Evolutionary conservation across 257 asterid species (phyloP), one percentile per base, ranked within the genome.

Genomic region (Phtheirospermum japonicum): DNA sequence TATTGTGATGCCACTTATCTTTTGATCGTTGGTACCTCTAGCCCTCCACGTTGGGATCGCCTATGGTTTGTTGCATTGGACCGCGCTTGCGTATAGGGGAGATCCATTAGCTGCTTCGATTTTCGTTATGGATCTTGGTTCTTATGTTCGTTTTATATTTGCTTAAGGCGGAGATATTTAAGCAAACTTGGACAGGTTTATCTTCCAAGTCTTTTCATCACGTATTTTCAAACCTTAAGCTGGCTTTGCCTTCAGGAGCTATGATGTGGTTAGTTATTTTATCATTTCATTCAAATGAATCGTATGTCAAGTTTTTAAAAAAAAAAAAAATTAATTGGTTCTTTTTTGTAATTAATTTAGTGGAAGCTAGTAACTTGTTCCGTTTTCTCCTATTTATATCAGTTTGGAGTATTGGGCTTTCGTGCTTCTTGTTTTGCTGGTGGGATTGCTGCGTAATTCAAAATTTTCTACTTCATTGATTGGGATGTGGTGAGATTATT

Each of bases 401-500:
- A 91, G 98, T 65, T 64, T 92, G 80, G 97, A 92, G 67, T 80
- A 74, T 23, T 86, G 97, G 89, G 97, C 96, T 57, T 86, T 84
- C 48, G 99, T 89, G 86, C 55, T 80, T 65, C 93, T 89, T 26
- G 98, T 92, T 39, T 62, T 92, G 57, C 67, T 89, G 76, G 93
- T 95, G 0, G 96, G 99, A 40, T 57, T 89, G 68, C 81, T 92
- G 99, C 96, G 94, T 17, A 59, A 88, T 54, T 66, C 99, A 0
- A 77, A 80, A 67, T 54, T 82, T 28, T 54, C 84, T 2, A 92
- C 99, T 45, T 86, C 99, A 0, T 57, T 92, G 13, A 76, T 92
- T 53, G 99, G 90, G 19, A 89, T 92, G 86, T 83, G 97, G 98
- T 92, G 61, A 63, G 80, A n/a, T n/a, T n/a, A n/a, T n/a, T n/a